Percentiles rank a stretch among this genome's conserved stretches.
Evolutionary conservation across 179 eudicot genomes (phyloP).

Genomic region (Nepenthes alata): DNA sequence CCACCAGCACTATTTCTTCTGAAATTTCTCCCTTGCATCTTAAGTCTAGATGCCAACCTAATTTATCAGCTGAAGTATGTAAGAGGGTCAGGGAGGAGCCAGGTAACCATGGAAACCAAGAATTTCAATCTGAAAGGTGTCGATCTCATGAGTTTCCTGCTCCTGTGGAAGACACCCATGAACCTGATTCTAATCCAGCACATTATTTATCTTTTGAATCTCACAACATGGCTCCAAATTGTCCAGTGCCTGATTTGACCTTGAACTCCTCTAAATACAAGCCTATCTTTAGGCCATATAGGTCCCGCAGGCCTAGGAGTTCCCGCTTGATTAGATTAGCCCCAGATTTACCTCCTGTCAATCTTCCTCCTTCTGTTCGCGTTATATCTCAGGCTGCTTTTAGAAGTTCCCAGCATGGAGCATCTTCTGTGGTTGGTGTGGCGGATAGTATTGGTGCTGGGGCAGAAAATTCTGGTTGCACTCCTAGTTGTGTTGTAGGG

Average conservation of each 20-base stretch:
- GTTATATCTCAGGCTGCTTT: conserved; percentile 71
- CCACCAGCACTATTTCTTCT: conserved; percentile 19
- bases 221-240: conserved; percentile 13
- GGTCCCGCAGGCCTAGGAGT: conserved; percentile 31
- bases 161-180: conserved; percentile 16
- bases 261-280: conserved; percentile 26
- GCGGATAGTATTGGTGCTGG: conserved; percentile 9
- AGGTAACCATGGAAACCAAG: conserved; percentile 19
- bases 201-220: conserved; percentile 14
- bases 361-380: conserved; percentile 91
- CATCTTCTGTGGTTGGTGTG: conserved; percentile 21
- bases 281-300: conserved; percentile 21
- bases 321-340: conserved; percentile 68
- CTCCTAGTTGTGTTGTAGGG: conserved; percentile 13
- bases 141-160: conserved; percentile 12
- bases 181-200: conserved; percentile 6
- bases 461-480: conserved; percentile 15
- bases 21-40: conserved; percentile 15
- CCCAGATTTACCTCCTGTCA: conserved; percentile 92
- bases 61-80: conserved; percentile 16
- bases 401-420: conserved; percentile 36
- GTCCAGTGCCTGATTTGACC: conserved; percentile 15
- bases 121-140: conserved; percentile 17
- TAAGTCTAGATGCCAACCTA: conserved; percentile 13
- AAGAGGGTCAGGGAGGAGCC: conserved; percentile 15